Conservation (phyloP, 345 rosid species). For the Camelina laxa region DNA sequence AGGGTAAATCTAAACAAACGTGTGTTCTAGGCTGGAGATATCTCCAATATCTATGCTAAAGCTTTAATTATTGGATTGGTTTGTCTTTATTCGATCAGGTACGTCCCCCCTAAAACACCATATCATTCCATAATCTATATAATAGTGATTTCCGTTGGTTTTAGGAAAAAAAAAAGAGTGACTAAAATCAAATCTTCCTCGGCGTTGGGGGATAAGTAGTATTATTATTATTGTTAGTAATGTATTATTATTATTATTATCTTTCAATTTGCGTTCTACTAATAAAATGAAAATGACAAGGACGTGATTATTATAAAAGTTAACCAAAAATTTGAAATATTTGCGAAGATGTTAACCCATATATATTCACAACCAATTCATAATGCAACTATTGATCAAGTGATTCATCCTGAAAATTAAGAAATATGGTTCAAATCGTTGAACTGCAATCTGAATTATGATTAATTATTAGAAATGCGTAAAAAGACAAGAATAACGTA, state of each 20-base stretch:
- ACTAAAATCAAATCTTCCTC: slow-evolving; percentile 40
- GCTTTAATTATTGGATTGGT: slow-evolving; percentile 20
- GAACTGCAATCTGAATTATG: neutral
- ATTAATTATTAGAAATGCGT: neutral
- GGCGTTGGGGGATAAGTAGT: neutral
- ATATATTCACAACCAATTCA: neutral
- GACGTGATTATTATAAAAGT: neutral
- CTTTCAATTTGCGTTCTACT: neutral
- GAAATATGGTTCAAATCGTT: neutral
- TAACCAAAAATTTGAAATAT: too few species aligned
- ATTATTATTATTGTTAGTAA: neutral
- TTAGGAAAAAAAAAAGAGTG: neutral
- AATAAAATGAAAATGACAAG: neutral
- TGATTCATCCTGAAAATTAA: neutral
- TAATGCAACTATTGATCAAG: neutral
- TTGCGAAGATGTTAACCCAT: neutral
- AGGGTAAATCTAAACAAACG: slow-evolving; percentile 43
- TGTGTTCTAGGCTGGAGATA: slow-evolving; percentile 45
- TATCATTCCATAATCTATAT: slow-evolving; percentile 14
- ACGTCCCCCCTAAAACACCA: slow-evolving; percentile 16
- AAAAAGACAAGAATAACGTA: neutral
- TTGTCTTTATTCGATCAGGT: slow-evolving; percentile 40
- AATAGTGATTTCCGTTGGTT: slow-evolving; percentile 5
- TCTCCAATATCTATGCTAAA: slow-evolving; percentile 28
- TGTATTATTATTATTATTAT: neutral